Percentiles rank a stretch among this genome's conserved stretches.
Conservation (phyloP, 1,284 basidiomycete genomes). For the Schizophyllum amplum region DNA sequence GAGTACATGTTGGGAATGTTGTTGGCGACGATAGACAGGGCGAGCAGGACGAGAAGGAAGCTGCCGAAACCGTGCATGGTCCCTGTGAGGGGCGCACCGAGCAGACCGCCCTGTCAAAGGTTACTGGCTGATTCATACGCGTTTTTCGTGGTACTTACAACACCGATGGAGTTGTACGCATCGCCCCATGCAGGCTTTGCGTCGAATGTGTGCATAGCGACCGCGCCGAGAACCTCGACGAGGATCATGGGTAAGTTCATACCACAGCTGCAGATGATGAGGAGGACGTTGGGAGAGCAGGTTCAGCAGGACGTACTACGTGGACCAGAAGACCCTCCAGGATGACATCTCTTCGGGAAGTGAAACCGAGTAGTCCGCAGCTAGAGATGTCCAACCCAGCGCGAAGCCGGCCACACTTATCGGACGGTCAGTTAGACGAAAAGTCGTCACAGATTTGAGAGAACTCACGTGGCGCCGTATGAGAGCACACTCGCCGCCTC, state of each 20-base stretch:
- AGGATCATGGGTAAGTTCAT: slow-evolving; percentile 48
- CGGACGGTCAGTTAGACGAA: neutral
- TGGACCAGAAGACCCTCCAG: slow-evolving; percentile 12
- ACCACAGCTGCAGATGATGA: neutral
- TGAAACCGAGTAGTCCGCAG: slow-evolving; percentile 14
- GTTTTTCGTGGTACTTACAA: neutral
- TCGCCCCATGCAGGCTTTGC: slow-evolving; percentile 62
- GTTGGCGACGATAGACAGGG: slow-evolving; percentile 21
- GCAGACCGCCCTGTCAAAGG: slow-evolving; percentile 8
- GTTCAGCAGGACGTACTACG: slow-evolving; percentile 7
- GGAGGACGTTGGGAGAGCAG: neutral
- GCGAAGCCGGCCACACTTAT: slow-evolving; percentile 13
- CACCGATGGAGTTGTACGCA: slow-evolving; percentile 35
- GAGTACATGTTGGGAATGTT: slow-evolving; percentile 13
- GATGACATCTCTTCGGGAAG: slow-evolving; percentile 12
- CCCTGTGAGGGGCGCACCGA: slow-evolving; percentile 47
- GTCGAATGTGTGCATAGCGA: slow-evolving; percentile 46
- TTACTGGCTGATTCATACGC: neutral
- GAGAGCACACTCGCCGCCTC: slow-evolving; percentile 14
- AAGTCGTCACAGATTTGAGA: neutral
- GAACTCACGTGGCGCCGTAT: slow-evolving; percentile 3
- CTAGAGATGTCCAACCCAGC: slow-evolving; percentile 12
- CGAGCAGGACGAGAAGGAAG: slow-evolving; percentile 32
- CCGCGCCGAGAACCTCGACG: slow-evolving; percentile 73
- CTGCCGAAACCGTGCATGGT: slow-evolving; percentile 45